Evolutionary conservation across 208 protist genomes (phyloP).

Genomic region (Acanthamoeba lenticulata): DNA sequence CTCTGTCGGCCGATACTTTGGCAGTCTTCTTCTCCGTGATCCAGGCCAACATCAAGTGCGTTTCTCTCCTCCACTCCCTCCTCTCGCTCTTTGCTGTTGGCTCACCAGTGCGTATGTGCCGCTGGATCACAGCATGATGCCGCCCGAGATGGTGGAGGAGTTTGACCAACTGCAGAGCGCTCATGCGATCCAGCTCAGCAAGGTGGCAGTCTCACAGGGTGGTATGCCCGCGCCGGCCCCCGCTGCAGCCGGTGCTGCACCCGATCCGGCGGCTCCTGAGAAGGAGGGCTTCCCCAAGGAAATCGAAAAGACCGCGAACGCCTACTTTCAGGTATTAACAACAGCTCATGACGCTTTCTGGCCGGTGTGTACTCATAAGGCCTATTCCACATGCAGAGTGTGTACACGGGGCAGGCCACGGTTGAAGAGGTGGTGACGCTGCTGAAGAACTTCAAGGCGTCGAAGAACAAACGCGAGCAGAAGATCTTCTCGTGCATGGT

Average conservation of each 20-base stretch:
- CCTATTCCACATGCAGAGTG: too few relatives aligned
- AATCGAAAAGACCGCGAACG: slow-evolving; percentile 87
- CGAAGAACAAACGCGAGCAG: slow-evolving; percentile 82
- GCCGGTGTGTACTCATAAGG: too few relatives aligned
- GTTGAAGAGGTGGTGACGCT: slow-evolving; percentile 85
- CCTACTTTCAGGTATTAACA: too few relatives aligned
- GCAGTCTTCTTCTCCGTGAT: slow-evolving; percentile 65
- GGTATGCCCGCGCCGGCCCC: neutral
- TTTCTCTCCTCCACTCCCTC: neutral
- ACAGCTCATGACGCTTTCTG: too few relatives aligned
- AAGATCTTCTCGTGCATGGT: slow-evolving; percentile 92
- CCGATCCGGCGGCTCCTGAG: slow-evolving; percentile 4
- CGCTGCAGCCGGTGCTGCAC: neutral
- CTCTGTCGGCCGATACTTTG: slow-evolving; percentile 54
- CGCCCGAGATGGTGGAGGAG: slow-evolving; percentile 54
- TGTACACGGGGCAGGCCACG: slow-evolving; percentile 84
- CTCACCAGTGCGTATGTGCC: too few relatives aligned
- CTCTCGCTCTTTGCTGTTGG: too few relatives aligned
- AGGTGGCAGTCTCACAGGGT: neutral
- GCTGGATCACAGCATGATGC: slow-evolving; percentile 69
- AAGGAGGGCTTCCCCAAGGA: slow-evolving; percentile 79
- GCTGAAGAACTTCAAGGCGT: slow-evolving; percentile 83
- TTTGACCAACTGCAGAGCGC: slow-evolving; percentile 63
- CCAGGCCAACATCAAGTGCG: slow-evolving; percentile 62
- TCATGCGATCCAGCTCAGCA: slow-evolving; percentile 67